These are phyloP conservation scores for Ambrosia hybrid DNA, from an alignment of 140 eudicot genomes.

Conservation along the genomic window DNA sequence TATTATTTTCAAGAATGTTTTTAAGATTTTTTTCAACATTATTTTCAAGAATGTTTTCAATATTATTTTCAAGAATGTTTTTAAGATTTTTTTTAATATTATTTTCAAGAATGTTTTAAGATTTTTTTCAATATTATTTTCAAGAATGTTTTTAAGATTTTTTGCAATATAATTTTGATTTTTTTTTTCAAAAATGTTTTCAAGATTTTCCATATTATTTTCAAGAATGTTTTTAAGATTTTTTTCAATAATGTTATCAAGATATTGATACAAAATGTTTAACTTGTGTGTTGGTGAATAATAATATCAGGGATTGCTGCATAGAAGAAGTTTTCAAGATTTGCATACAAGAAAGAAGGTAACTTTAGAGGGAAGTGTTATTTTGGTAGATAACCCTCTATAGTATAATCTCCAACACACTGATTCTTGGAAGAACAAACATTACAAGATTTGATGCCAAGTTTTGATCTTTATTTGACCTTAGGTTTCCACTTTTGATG, in stretches of 20 bases:
- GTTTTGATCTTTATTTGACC: conserved; percentile 37
- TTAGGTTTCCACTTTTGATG: conserved; percentile 37
- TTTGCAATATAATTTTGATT: no score
- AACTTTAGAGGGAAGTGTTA: conserved; percentile 43
- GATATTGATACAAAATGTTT: background rate
- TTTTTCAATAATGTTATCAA: background rate
- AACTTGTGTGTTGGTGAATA: conserved; percentile 23
- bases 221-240: no score
- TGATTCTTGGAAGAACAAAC: conserved; percentile 2
- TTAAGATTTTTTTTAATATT: no score
- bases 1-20: no score
- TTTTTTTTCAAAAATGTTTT: no score
- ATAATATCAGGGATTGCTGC: conserved; percentile 68
- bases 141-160: no score
- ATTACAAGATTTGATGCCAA: conserved; percentile 9
- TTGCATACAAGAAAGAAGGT: conserved; percentile 43
- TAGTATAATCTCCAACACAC: conserved; percentile 42
- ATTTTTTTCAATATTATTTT: no score
- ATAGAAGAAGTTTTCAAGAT: conserved; percentile 45
- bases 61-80: no score
- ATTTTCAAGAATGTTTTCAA: no score
- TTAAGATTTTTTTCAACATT: no score
- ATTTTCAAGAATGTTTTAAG: no score
- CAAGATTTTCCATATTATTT: no score
- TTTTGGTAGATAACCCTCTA: conserved; percentile 44